phyloP scores from a whole-genome alignment of 2,329 filamentous ascomycete species.

The Pseudogymnoascus sp. region DNA sequence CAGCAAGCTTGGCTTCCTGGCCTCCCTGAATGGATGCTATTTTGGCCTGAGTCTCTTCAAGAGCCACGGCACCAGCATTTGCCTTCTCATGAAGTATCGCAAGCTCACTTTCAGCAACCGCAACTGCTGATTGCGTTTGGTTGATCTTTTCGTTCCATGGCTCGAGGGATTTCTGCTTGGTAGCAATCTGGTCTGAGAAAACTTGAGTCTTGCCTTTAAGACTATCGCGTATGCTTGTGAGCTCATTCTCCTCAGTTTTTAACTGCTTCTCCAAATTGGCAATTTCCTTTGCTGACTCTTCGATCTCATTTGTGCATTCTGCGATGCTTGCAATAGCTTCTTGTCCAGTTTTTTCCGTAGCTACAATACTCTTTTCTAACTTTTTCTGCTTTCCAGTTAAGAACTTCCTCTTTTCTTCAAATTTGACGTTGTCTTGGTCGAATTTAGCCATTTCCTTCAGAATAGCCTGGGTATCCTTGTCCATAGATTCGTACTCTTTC shows the following conservation, averaged over 20 bases:
- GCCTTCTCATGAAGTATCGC: conserved; percentile 85
- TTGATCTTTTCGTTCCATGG: conserved; percentile 97
- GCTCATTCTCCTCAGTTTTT: conserved; percentile 71
- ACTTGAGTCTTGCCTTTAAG: conserved; percentile 94
- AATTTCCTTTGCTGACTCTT: conserved; percentile 68
- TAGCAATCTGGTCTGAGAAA: conserved; percentile 84
- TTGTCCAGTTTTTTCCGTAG: conserved; percentile 63
- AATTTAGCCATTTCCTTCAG: conserved; percentile 85
- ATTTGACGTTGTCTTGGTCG: conserved; percentile 94
- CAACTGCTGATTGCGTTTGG: conserved; percentile 87
- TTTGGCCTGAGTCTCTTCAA: conserved; percentile 77
- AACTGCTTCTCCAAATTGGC: conserved; percentile 68
- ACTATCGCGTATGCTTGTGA: conserved; percentile 73
- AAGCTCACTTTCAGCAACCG: conserved; percentile 89
- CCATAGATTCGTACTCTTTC: conserved; percentile 74
- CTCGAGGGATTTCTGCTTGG: conserved; percentile 88
- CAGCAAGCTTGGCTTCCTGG: conserved; percentile 61
- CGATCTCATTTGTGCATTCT: conserved; percentile 71
- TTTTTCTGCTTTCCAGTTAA: conserved; percentile 87
- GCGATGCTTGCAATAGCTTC: conserved; percentile 73
- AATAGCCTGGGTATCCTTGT: conserved; percentile 72
- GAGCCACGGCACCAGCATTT: conserved; percentile 74
- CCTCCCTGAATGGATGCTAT: conserved; percentile 64
- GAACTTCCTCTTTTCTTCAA: conserved; percentile 97
- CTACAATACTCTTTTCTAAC: conserved; percentile 77